phyloP scores from a whole-genome alignment of 2,329 filamentous ascomycete species.

The Biscogniauxia mediterranea region DNA sequence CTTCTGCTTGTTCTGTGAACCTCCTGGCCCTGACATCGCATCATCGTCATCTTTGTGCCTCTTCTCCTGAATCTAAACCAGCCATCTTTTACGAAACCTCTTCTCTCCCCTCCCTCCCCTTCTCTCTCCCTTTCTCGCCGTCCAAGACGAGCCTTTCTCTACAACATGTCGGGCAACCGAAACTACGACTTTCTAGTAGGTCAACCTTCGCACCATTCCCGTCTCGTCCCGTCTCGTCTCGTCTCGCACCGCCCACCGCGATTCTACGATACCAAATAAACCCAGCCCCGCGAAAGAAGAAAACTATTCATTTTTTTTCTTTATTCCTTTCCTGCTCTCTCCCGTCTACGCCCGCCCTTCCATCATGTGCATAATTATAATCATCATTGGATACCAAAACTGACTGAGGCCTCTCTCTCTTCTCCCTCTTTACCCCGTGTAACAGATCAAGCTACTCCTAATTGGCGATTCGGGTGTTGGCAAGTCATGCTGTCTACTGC shows the following conservation, averaged over 20 bases:
- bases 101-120: background rate
- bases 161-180: conserved; percentile 87
- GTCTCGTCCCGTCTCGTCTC: conserved; percentile 6
- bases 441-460: conserved; percentile 90
- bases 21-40: background rate
- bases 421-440: conserved; percentile 9
- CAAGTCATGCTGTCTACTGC: conserved; percentile 94
- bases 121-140: conserved; percentile 6
- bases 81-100: conserved; percentile 1
- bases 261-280: background rate
- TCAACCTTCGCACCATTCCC: conserved; percentile 18
- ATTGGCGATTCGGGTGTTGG: conserved; percentile 96
- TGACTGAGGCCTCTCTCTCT: conserved; percentile 10
- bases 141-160: conserved; percentile 25
- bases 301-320: too few relatives aligned
- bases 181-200: conserved; percentile 99
- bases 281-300: background rate
- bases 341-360: background rate
- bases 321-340: background rate
- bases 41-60: background rate
- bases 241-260: background rate
- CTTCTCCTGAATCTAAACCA: conserved; percentile 6
- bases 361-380: background rate
- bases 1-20: conserved; percentile 8
- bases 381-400: background rate